Conservation (phyloP, 345 rosid genomes). For the Heritiera fomes region DNA sequence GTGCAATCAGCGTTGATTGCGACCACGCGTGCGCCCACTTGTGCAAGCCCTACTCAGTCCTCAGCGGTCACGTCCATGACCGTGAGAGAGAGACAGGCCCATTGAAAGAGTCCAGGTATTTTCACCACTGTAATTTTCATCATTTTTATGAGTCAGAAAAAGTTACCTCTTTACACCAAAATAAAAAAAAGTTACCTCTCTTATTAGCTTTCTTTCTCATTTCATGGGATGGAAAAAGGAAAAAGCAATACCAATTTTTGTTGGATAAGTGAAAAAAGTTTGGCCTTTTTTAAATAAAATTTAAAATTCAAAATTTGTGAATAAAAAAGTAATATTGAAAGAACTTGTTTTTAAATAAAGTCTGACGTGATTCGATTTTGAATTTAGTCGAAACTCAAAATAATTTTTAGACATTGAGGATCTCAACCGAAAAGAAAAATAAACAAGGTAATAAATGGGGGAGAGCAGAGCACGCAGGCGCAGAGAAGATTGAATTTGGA, state of each 20-base stretch:
- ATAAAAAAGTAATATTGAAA: too few species aligned
- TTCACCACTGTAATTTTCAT: neutral
- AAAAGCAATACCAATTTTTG: neutral
- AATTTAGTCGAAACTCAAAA: too few species aligned
- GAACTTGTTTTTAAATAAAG: too few species aligned
- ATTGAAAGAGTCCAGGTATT: neutral
- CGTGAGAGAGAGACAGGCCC: neutral
- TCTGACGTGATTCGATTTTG: too few species aligned
- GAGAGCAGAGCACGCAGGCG: neutral
- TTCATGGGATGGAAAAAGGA: neutral
- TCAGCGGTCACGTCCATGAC: neutral
- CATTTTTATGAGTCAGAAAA: neutral
- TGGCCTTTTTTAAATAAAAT: too few species aligned
- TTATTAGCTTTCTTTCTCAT: neutral
- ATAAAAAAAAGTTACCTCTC: neutral
- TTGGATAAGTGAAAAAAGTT: too few species aligned
- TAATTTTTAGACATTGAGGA: too few species aligned
- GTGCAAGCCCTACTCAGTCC: neutral
- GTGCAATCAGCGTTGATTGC: neutral
- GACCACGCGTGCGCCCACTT: constrained; percentile 6
- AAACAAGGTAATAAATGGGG: neutral
- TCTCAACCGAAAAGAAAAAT: too few species aligned
- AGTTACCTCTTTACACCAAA: neutral
- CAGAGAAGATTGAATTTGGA: neutral
- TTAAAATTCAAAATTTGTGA: too few species aligned